A percentile compares a stretch with the other conserved stretches of the same genome.
Evolutionary conservation across 305 asterid genomes (phyloP).

Genomic region (Striga hermonthica): DNA sequence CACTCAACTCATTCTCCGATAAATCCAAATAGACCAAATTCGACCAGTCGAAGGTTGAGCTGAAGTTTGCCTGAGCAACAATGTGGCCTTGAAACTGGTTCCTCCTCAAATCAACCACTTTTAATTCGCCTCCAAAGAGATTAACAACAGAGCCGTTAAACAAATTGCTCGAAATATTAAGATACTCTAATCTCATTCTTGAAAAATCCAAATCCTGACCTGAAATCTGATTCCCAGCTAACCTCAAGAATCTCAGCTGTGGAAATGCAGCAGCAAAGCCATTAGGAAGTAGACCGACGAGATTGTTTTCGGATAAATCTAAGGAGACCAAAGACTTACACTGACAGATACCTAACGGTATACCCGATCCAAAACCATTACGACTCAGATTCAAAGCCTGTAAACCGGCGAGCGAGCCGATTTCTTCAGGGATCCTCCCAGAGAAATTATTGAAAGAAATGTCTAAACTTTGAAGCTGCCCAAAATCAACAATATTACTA

Average conservation of each 20-base stretch:
- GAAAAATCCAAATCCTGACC: slow-evolving; percentile 66
- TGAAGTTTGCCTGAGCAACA: slow-evolving; percentile 62
- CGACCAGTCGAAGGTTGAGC: slow-evolving; percentile 55
- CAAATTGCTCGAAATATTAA: slow-evolving; percentile 68
- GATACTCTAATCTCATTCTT: slow-evolving; percentile 49
- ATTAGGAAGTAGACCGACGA: slow-evolving; percentile 55
- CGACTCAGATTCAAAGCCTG: slow-evolving; percentile 54
- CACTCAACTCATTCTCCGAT: slow-evolving; percentile 74
- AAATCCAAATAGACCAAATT: slow-evolving; percentile 68
- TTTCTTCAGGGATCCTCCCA: slow-evolving; percentile 69
- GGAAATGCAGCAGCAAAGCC: slow-evolving; percentile 68
- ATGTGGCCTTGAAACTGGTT: slow-evolving; percentile 85
- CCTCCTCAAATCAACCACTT: slow-evolving; percentile 84
- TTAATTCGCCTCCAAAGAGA: slow-evolving; percentile 54
- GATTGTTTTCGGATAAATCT: slow-evolving; percentile 67
- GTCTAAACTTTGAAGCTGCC: slow-evolving; percentile 63
- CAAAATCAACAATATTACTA: slow-evolving; percentile 78
- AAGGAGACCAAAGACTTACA: slow-evolving; percentile 56
- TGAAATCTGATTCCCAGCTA: slow-evolving; percentile 55
- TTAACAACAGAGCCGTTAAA: slow-evolving; percentile 68
- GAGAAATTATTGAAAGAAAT: slow-evolving; percentile 69
- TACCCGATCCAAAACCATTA: slow-evolving; percentile 50
- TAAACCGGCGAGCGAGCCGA: slow-evolving; percentile 58
- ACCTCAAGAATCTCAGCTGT: slow-evolving; percentile 52
- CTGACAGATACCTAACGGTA: slow-evolving; percentile 59